A percentile compares a stretch with the other conserved stretches of the same genome.
Evolutionary conservation across 768 basidiomycete species (phyloP).

Genomic region (Mycena belliarum): DNA sequence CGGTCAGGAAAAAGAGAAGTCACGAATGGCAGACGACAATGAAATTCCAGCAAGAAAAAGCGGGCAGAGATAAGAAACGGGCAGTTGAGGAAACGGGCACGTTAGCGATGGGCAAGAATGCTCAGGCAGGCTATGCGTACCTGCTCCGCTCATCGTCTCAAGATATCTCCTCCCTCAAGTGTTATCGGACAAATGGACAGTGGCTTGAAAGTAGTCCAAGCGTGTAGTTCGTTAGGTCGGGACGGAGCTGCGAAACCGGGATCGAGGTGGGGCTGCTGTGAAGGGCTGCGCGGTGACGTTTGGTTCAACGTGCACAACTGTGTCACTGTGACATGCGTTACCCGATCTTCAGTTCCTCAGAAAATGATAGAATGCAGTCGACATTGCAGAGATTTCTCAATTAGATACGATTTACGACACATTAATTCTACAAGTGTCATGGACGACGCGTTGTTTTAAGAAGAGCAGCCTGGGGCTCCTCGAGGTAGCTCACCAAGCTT

Average conservation of each 20-base stretch:
- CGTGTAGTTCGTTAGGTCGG: neutral
- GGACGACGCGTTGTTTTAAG: too few species aligned
- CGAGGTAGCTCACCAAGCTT: too few species aligned
- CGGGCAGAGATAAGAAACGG: neutral
- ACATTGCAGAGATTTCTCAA: too few species aligned
- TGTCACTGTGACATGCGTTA: neutral
- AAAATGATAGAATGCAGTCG: too few species aligned
- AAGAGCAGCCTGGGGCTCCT: too few species aligned
- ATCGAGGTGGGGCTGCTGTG: too few species aligned
- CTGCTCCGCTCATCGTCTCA: conserved; percentile 43
- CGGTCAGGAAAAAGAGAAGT: neutral
- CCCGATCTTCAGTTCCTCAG: too few species aligned
- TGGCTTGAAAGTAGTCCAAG: neutral
- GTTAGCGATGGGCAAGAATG: neutral
- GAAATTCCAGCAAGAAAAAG: neutral
- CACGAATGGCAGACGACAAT: neutral
- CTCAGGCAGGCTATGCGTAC: conserved; percentile 29
- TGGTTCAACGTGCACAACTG: neutral
- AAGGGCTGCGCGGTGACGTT: neutral
- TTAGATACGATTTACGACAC: too few species aligned
- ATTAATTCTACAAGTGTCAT: too few species aligned
- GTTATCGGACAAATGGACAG: neutral
- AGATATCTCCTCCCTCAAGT: neutral
- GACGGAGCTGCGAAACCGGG: neutral
- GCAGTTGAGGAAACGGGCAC: neutral